Conservation (phyloP, 2,329 filamentous ascomycete genomes). For the Alternaria ventricosa region DNA sequence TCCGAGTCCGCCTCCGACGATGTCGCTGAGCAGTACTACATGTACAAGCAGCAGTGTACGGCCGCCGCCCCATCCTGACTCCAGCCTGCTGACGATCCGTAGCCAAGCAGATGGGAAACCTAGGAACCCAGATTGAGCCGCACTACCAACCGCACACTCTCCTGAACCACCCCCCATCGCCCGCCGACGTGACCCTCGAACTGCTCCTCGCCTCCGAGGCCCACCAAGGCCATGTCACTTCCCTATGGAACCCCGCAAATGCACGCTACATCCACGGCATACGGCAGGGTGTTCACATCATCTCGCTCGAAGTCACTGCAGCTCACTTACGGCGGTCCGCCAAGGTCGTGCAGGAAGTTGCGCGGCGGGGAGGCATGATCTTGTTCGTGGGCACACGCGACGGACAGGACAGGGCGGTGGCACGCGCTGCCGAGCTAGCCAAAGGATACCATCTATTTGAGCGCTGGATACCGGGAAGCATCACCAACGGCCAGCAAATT, state of each 20-base stretch:
- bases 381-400: slow-evolving; percentile 88
- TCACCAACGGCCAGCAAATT: slow-evolving; percentile 93
- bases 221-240: slow-evolving; percentile 82
- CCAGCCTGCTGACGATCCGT: slow-evolving; percentile 14
- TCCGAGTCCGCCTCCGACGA: slow-evolving; percentile 16
- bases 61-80: neutral
- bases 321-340: slow-evolving; percentile 90
- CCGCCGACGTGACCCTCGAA: slow-evolving; percentile 86
- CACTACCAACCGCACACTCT: slow-evolving; percentile 72
- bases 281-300: slow-evolving; percentile 87
- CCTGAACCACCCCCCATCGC: slow-evolving; percentile 73
- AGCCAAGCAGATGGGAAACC: slow-evolving; percentile 44
- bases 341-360: slow-evolving; percentile 88
- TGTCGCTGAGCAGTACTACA: slow-evolving; percentile 51
- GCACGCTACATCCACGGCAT: slow-evolving; percentile 93
- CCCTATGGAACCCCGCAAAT: slow-evolving; percentile 94
- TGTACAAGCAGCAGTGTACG: slow-evolving; percentile 51
- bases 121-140: slow-evolving; percentile 52
- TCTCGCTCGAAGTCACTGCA: slow-evolving; percentile 86
- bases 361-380: slow-evolving; percentile 80
- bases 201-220: slow-evolving; percentile 66
- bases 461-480: slow-evolving; percentile 87
- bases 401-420: slow-evolving; percentile 81
- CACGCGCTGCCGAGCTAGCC: slow-evolving; percentile 78
- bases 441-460: slow-evolving; percentile 87